phyloP scores from a whole-genome alignment of 2,329 filamentous ascomycete genomes.

The Neocucurbitaria cava region DNA sequence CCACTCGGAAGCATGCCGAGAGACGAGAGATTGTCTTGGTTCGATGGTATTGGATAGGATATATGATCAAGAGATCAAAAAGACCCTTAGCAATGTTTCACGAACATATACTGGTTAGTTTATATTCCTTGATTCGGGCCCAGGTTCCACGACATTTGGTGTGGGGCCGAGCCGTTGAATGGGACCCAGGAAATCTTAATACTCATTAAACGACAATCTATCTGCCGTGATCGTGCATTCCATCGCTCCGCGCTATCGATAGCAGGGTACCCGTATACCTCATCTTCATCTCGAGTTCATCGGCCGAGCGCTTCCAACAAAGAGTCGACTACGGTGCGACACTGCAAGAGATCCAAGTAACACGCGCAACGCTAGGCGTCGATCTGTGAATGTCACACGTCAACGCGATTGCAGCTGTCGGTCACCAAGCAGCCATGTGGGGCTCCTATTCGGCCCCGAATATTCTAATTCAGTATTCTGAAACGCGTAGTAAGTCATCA shows the following conservation, averaged over 20 bases:
- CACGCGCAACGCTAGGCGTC: conserved; percentile 10
- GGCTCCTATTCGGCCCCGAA: conserved; percentile 11
- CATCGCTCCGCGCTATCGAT: conserved; percentile 17
- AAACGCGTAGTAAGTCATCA: conserved; percentile 26
- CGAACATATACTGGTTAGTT: conserved; percentile 1
- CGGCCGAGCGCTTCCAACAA: conserved; percentile 8
- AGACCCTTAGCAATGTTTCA: conserved; percentile 8
- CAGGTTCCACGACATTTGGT: neutral
- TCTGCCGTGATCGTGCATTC: conserved; percentile 15
- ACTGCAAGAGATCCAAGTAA: conserved; percentile 9
- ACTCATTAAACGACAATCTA: conserved; percentile 34
- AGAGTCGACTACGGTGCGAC: conserved; percentile 6
- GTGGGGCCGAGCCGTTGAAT: neutral
- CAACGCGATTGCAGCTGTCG: conserved; percentile 23
- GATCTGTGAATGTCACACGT: conserved; percentile 25
- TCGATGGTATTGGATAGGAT: conserved; percentile 3
- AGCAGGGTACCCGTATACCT: conserved; percentile 9
- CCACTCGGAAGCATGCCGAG: neutral
- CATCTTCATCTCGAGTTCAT: conserved; percentile 20
- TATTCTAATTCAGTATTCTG: conserved; percentile 17
- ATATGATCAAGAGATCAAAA: conserved; percentile 8
- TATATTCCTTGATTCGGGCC: conserved; percentile 8
- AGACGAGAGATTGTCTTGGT: neutral
- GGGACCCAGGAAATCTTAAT: conserved; percentile 21
- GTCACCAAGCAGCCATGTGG: conserved; percentile 9